Conservation (phyloP, 2,329 filamentous ascomycete genomes). For the Zymoseptoria pseudotritici region DNA sequence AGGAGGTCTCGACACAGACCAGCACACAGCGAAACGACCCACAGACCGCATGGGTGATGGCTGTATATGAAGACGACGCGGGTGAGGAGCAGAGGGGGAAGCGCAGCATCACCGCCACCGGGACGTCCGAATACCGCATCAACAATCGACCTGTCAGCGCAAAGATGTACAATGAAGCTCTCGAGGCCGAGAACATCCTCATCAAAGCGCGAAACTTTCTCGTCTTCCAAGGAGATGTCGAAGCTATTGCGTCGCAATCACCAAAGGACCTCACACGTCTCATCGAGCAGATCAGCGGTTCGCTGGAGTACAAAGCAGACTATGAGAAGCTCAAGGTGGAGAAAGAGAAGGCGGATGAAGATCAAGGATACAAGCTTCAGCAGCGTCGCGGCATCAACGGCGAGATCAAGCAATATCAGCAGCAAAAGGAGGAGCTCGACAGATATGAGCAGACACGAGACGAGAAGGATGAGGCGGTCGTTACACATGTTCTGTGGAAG, state of each 20-base stretch:
- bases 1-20: constrained; percentile 47
- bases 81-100: constrained; percentile 95
- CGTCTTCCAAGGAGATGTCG: constrained; percentile 96
- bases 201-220: constrained; percentile 98
- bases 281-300: constrained; percentile 96
- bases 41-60: constrained; percentile 97
- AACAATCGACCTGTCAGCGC: constrained; percentile 85
- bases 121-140: constrained; percentile 92
- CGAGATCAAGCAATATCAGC: constrained; percentile 94
- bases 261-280: constrained; percentile 87
- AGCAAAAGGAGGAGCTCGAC: constrained; percentile 93
- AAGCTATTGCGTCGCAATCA: constrained; percentile 91
- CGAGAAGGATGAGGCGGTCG: constrained; percentile 82
- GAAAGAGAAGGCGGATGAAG: constrained; percentile 77
- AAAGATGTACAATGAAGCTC: constrained; percentile 83
- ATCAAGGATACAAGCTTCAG: constrained; percentile 80
- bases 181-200: constrained; percentile 90
- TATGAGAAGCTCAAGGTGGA: constrained; percentile 87
- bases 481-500: constrained; percentile 94
- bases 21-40: constrained; percentile 69
- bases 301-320: constrained; percentile 85
- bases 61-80: constrained; percentile 95
- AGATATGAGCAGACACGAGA: constrained; percentile 86
- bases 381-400: constrained; percentile 90
- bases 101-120: constrained; percentile 79